phyloP scores from a whole-genome alignment of 129 eudicot species.

The Kitagawia praeruptora region DNA sequence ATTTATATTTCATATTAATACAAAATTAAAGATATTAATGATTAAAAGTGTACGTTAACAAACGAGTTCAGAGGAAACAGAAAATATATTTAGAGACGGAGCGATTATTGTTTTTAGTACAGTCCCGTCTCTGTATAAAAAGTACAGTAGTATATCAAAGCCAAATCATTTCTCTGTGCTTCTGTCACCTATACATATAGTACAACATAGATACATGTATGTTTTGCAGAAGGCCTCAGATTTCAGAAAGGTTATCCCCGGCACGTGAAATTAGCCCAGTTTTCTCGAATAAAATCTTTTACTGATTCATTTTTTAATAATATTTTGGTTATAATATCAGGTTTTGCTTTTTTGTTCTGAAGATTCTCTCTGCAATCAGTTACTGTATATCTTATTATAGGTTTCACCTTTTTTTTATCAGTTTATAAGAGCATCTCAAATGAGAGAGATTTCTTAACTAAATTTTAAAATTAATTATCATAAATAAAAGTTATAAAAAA shows the following conservation, averaged over 20 bases:
- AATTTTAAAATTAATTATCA: too few relatives aligned
- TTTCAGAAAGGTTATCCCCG: neutral
- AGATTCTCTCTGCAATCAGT: neutral
- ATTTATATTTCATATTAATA: too few relatives aligned
- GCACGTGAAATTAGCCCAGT: neutral
- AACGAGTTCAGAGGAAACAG: too few relatives aligned
- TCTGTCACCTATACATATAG: neutral
- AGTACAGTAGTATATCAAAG: neutral
- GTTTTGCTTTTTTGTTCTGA: neutral
- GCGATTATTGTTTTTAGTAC: neutral
- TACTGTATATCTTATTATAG: too few relatives aligned
- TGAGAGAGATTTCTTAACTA: too few relatives aligned
- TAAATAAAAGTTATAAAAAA: too few relatives aligned
- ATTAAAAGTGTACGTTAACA: too few relatives aligned
- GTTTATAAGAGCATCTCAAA: too few relatives aligned
- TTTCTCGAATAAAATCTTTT: conserved; percentile 3
- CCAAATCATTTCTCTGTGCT: neutral
- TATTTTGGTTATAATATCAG: neutral
- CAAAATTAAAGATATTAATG: too few relatives aligned
- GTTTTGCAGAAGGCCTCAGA: neutral
- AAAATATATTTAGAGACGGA: too few relatives aligned
- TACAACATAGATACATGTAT: neutral
- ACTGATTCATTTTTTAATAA: too few relatives aligned
- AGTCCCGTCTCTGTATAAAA: neutral
- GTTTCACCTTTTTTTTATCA: too few relatives aligned